phyloP scores from a whole-genome alignment of 306 rosid genomes.

The Adenanthera pavonina region DNA sequence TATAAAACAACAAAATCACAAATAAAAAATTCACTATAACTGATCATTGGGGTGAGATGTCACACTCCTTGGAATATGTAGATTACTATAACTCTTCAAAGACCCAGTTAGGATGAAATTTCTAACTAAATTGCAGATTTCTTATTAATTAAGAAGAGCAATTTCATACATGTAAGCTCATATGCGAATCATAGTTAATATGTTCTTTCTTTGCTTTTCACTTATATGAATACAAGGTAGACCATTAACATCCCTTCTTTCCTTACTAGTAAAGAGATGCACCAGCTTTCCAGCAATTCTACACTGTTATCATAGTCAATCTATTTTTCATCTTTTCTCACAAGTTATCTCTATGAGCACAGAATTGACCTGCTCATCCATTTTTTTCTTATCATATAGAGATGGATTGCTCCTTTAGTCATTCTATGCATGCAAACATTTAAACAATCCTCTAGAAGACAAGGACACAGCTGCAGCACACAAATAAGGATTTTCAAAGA shows the following conservation, averaged over 20 bases:
- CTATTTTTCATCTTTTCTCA: background rate
- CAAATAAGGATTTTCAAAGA: background rate
- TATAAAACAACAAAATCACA: background rate
- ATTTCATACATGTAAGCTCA: background rate
- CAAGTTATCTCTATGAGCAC: background rate
- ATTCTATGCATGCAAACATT: background rate
- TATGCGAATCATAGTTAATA: background rate
- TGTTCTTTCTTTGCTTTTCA: background rate
- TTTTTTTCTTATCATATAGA: background rate
- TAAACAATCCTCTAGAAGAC: background rate
- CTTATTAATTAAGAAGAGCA: background rate
- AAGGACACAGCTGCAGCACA: background rate
- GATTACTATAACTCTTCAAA: background rate
- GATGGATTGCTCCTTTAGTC: background rate
- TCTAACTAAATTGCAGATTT: background rate
- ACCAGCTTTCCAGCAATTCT: background rate
- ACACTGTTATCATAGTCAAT: background rate
- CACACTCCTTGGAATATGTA: background rate
- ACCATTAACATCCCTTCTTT: background rate
- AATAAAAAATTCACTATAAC: constrained; percentile 1
- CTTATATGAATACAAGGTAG: background rate
- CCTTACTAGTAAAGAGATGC: background rate
- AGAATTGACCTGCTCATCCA: background rate
- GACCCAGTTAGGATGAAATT: background rate
- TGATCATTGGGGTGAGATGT: background rate